Base-by-base conservation (phyloP, 2,329 filamentous ascomycete genomes). In the Penicillium psychrosexuale region DNA sequence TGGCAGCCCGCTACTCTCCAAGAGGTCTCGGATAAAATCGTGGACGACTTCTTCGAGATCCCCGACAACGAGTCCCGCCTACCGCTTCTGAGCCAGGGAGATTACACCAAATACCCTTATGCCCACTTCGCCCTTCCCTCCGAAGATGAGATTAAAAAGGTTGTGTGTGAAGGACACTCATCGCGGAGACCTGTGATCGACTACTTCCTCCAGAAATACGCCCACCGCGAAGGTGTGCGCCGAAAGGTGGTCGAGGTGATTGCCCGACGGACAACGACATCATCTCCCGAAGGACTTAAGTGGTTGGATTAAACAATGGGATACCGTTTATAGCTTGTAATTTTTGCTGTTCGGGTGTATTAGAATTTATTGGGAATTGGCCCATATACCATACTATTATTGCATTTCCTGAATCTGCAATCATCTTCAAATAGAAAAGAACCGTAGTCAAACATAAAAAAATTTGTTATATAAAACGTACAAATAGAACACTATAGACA, bases 1-100 rank as follows among this genome's bases (percentile, higher is more conserved):
- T 99, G 94, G 94, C 74, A 87, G 60, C 92, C 91, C 4, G 80
- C 82, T 40, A 84, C 82, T 7, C 80, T 97, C 2, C 80, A 84
- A n/a, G 85, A 88, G 36, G 83, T 96, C 51, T 72, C 73, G 2
- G 68, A 79, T 15, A 70, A 78, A 43, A 78, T 82, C 19, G 80
- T 93, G 7, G 79, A 86, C 48, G 77, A 79, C 1, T 97, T 96
- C 77, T 93, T 96, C 74, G 64, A 76, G 38, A 75, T 80, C 27
- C 73, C 79, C 15, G 66, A 74, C 13, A 74, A 71, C 43, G 64
- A 74, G 34, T 61, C 75, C 42, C 71, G 76, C 50, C 75, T 97
- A 42, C 61, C 78, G 43, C 78, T 96, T 50, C 77, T 92, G 55
- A 85, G 79, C 50, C 72, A 77, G 12, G 61, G 57, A 6, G 82